Evolutionary conservation across 1,284 basidiomycete species (phyloP).

Genomic region (Apiotrichum laibachii): DNA sequence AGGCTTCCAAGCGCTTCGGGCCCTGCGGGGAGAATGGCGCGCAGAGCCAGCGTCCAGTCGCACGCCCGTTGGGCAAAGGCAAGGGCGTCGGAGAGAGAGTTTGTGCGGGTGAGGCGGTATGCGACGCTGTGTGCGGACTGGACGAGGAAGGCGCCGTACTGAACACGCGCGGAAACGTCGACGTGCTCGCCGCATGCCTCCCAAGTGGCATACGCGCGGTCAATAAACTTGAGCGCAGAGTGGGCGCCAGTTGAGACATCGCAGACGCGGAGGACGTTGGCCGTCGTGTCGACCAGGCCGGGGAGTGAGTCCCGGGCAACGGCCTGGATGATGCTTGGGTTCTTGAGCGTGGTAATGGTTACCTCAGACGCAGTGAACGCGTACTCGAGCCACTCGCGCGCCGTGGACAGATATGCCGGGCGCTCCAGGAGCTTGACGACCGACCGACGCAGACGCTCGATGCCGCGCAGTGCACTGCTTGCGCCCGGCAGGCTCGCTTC

Average conservation of each 20-base stretch:
- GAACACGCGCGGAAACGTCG: neutral
- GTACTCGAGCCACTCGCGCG: conserved; percentile 18
- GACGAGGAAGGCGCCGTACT: conserved; percentile 6
- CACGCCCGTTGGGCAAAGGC: conserved; percentile 36
- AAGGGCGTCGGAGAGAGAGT: conserved; percentile 17
- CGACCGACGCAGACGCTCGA: conserved; percentile 27
- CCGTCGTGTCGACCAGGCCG: conserved; percentile 13
- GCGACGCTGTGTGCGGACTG: conserved; percentile 21
- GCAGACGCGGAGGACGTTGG: conserved; percentile 9
- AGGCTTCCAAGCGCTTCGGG: neutral
- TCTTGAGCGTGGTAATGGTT: neutral
- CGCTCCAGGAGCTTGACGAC: conserved; percentile 23
- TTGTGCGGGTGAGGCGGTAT: conserved; percentile 37
- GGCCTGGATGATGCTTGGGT: neutral
- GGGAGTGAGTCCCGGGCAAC: conserved; percentile 5
- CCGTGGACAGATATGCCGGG: neutral
- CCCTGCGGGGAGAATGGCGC: conserved; percentile 10
- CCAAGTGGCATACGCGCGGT: conserved; percentile 5
- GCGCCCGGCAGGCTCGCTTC: neutral
- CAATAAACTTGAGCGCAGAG: conserved; percentile 3
- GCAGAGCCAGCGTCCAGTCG: conserved; percentile 21
- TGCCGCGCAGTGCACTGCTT: conserved; percentile 6
- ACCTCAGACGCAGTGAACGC: conserved; percentile 10
- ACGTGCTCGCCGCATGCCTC: neutral
- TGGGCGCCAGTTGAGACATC: conserved; percentile 4